Evolutionary conservation across 345 rosid species (phyloP).

Genomic region (Camelina hispida): DNA sequence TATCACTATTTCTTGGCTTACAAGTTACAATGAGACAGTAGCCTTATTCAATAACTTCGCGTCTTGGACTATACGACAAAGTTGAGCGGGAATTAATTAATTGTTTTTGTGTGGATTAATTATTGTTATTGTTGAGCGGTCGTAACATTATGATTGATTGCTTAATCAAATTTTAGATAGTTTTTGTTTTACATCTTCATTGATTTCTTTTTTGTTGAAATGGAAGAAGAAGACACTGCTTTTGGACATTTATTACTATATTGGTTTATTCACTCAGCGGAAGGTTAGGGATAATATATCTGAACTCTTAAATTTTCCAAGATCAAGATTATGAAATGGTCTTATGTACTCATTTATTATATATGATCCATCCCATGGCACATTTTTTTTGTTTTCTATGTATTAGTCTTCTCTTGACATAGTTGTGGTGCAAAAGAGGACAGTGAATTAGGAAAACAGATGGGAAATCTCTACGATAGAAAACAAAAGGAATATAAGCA

Average conservation of each 20-base stretch:
- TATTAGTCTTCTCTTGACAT: neutral
- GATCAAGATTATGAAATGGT: slow-evolving; percentile 3
- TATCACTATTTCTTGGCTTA: neutral
- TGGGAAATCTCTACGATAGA: slow-evolving; percentile 14
- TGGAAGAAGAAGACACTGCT: slow-evolving; percentile 6
- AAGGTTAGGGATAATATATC: neutral
- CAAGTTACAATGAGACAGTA: neutral
- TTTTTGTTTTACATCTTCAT: slow-evolving; percentile 4
- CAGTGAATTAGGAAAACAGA: slow-evolving; percentile 13
- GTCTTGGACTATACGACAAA: neutral
- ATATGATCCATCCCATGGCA: neutral
- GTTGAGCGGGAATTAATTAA: neutral
- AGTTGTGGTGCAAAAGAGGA: neutral
- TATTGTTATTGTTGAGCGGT: neutral
- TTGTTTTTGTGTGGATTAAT: neutral
- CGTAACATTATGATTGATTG: neutral
- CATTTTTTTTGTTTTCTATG: neutral
- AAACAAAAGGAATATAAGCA: slow-evolving; percentile 13
- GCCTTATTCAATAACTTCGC: neutral
- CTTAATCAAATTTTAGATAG: neutral
- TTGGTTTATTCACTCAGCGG: neutral
- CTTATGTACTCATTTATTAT: neutral
- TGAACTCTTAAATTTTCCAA: neutral
- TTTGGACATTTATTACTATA: no score
- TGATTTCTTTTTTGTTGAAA: neutral